A percentile compares a stretch with the other conserved stretches of the same genome.
These are phyloP conservation scores for Drechslerella coelobrocha DNA, from an alignment of 2,329 filamentous ascomycete genomes.

Conservation along the genomic window DNA sequence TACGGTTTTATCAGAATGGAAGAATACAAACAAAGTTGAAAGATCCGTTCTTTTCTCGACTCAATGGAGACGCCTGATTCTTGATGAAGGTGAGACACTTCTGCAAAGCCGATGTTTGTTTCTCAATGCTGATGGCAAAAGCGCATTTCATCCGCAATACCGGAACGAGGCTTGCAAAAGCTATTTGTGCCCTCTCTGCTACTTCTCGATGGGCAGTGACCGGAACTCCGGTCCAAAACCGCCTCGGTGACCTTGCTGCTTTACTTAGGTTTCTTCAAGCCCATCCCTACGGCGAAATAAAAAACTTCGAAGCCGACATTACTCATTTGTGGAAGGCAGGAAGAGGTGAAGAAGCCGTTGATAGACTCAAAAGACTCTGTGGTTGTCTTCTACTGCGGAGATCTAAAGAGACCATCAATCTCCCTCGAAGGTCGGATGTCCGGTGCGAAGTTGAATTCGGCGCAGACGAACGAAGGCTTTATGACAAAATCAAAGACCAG, in stretches of 20 bases:
- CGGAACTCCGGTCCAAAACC: slow-evolving; percentile 65
- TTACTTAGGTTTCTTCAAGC: slow-evolving; percentile 62
- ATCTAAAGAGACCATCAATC: slow-evolving; percentile 58
- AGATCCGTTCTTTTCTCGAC: slow-evolving; percentile 56
- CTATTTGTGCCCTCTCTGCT: slow-evolving; percentile 60
- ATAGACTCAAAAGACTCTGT: slow-evolving; percentile 59
- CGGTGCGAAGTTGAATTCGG: slow-evolving; percentile 58
- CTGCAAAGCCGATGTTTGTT: slow-evolving; percentile 58
- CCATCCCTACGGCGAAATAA: slow-evolving; percentile 59
- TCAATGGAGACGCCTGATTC: slow-evolving; percentile 56
- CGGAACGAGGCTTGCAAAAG: slow-evolving; percentile 61
- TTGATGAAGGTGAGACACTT: slow-evolving; percentile 55
- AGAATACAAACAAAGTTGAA: background rate
- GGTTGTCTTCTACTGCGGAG: slow-evolving; percentile 59
- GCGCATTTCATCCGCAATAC: slow-evolving; percentile 63
- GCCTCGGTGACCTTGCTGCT: slow-evolving; percentile 63
- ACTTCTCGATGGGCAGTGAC: slow-evolving; percentile 64
- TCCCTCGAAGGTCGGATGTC: slow-evolving; percentile 58
- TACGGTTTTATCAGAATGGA: slow-evolving; percentile 59
- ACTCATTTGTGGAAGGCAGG: slow-evolving; percentile 59
- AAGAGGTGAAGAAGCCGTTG: slow-evolving; percentile 57
- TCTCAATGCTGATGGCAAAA: slow-evolving; percentile 55
- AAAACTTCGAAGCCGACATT: slow-evolving; percentile 59
- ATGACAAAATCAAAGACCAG: slow-evolving; percentile 56
- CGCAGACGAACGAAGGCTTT: slow-evolving; percentile 57